Evolutionary conservation across 495 filamentous ascomycete species (phyloP).

Genomic region (Penicillium soppii): DNA sequence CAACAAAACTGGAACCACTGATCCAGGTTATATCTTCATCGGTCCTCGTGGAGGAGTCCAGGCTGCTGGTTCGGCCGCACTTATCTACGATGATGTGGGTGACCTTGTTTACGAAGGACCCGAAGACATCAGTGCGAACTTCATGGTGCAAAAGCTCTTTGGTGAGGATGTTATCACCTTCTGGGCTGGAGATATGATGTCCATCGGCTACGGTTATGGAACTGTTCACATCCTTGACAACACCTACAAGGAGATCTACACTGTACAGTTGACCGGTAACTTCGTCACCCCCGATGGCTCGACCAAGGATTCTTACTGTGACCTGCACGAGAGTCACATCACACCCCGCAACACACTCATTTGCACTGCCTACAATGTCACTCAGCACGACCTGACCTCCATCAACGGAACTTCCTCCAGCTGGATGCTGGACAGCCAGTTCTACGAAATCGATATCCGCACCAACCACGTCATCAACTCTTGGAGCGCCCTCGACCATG

Average conservation of each 20-base stretch:
- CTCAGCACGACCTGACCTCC: conserved; percentile 44
- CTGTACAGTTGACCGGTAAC: conserved; percentile 26
- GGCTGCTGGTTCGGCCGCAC: conserved; percentile 26
- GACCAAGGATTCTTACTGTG: conserved; percentile 32
- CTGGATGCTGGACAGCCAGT: conserved; percentile 47
- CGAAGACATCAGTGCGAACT: conserved; percentile 34
- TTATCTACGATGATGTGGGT: conserved; percentile 36
- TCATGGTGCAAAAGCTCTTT: conserved; percentile 32
- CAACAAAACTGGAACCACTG: conserved; percentile 27
- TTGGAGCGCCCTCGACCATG: conserved; percentile 35
- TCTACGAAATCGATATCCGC: conserved; percentile 43
- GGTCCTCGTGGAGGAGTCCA: conserved; percentile 32
- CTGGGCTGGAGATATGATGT: conserved; percentile 37
- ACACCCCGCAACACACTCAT: conserved; percentile 50
- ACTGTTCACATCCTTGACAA: conserved; percentile 38
- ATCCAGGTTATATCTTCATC: conserved; percentile 36
- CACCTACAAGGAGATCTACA: conserved; percentile 39
- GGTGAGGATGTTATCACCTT: conserved; percentile 36
- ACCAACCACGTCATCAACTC: conserved; percentile 32
- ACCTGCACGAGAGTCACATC: conserved; percentile 49
- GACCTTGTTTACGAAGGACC: conserved; percentile 36
- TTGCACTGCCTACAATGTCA: conserved; percentile 55
- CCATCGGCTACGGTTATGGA: conserved; percentile 33
- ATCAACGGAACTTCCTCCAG: conserved; percentile 36
- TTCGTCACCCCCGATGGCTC: conserved; percentile 30